Evolutionary conservation across 2,329 filamentous ascomycete genomes (phyloP).

Genomic region (Cercospora beticola): DNA sequence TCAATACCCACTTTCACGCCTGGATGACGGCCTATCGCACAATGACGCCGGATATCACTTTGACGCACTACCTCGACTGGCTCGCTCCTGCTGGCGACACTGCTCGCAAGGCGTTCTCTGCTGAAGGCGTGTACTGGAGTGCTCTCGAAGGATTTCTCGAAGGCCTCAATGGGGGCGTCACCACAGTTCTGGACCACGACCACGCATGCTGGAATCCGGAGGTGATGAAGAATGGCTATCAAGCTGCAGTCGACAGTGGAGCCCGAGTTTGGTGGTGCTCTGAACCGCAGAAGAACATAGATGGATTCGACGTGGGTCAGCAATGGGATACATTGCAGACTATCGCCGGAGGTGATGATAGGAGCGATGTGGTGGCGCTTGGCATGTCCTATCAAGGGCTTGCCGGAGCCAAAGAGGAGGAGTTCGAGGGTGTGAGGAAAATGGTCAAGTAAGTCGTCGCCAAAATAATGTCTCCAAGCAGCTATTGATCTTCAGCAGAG

Average conservation of each 20-base stretch:
- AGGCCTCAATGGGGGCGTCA: constrained; percentile 46
- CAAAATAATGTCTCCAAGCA: background rate
- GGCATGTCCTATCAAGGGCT: constrained; percentile 10
- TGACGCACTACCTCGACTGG: constrained; percentile 51
- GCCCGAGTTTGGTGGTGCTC: constrained; percentile 19
- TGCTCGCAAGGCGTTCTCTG: constrained; percentile 36
- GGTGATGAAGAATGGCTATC: constrained; percentile 28
- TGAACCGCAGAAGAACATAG: constrained; percentile 3
- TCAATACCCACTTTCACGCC: constrained; percentile 56
- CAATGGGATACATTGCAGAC: constrained; percentile 12
- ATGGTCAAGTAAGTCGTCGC: constrained; percentile 1
- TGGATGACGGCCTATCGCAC: constrained; percentile 60
- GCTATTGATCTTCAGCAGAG: background rate
- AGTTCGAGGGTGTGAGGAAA: constrained; percentile 10
- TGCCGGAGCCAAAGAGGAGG: constrained; percentile 8
- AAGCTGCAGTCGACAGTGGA: constrained; percentile 46
- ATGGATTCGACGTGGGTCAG: constrained; percentile 4
- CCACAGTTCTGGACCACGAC: constrained; percentile 44
- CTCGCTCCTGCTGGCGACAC: constrained; percentile 40
- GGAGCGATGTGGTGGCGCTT: background rate
- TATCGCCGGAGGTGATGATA: background rate
- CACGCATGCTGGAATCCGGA: constrained; percentile 28
- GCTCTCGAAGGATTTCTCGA: constrained; percentile 45
- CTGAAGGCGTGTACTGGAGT: constrained; percentile 52
- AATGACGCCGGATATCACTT: constrained; percentile 52